Evolutionary conservation across 1,284 basidiomycete genomes (phyloP), one percentile per base, ranked within the genome.

Genomic region (Thelephora terrestris): DNA sequence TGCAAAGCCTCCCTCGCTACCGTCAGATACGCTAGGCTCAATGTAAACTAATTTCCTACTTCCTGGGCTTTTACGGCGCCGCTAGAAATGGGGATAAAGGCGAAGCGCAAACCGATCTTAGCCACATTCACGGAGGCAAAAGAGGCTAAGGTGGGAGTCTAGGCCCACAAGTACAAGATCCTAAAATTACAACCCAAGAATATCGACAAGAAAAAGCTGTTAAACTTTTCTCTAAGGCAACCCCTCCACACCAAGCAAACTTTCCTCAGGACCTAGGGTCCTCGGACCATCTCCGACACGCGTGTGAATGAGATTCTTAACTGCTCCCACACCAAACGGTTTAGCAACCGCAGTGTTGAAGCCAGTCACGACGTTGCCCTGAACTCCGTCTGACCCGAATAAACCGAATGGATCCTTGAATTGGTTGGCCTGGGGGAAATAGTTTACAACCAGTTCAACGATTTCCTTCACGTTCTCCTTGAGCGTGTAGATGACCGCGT

Each of bases 401-500:
- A 90, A 61, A 6, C 66, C 67, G 63, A 91, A 86, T 1, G 81
- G 78, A 64, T 93, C 88, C 60, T 81, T 76, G 69, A 91, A 91
- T 3, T 71, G 65, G 12, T 79, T 73, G 14, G 72, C 69, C 55
- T 90, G 87, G 0, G 92, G 91, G 76, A 97, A 96, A 68, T 85
- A 95, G 50, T 73, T 69, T 48, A 84, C 68, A 57, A 96, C 75
- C 53, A 91, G 66, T 58, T 79, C 72, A 37, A 92, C 70, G 56
- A 97, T 84, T 65, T 83, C 78, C 54, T 78, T 76, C 61, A 94
- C 73, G 67, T 93, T 80, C 57, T 79, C 74, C 62, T 86, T 76
- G 18, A 80, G 78, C 0, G 92, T 79, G 68, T 99, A 99, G 59
- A 99, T 92, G 58, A 99, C 96, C 1, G 95, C 95, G 68, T 99